A percentile compares a stretch with the other conserved stretches of the same genome.
phyloP scores from a whole-genome alignment of 1,139 yeast species.

The Kodamaea ohmeri region DNA sequence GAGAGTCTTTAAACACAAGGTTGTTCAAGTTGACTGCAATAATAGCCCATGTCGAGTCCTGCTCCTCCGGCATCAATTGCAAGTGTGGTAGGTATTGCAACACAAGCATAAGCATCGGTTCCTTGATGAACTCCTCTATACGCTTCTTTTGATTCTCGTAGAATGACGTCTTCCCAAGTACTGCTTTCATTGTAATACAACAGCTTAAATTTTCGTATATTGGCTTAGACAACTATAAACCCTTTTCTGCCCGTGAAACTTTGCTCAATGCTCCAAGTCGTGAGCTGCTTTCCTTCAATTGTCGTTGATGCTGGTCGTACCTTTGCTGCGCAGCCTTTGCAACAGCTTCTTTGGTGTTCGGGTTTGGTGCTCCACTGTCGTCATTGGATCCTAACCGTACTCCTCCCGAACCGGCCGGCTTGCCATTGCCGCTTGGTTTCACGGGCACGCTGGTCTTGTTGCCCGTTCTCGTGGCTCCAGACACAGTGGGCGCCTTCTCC shows the following conservation, averaged over 20 bases:
- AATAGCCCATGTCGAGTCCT: conserved; percentile 36
- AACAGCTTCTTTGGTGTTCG: conserved; percentile 27
- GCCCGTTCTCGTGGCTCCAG: conserved; percentile 3
- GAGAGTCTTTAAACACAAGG: conserved; percentile 18
- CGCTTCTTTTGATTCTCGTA: conserved; percentile 29
- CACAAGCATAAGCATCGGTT: conserved; percentile 31
- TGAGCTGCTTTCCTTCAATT: conserved; percentile 24
- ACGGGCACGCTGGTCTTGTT: conserved; percentile 4
- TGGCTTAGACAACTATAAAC: conserved; percentile 17
- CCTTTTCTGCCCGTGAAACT: conserved; percentile 34
- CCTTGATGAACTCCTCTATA: conserved; percentile 25
- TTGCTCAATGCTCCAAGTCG: conserved; percentile 31
- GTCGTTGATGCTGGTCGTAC: conserved; percentile 26
- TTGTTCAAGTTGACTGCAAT: conserved; percentile 34
- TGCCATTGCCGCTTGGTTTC: conserved; percentile 3
- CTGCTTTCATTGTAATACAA: conserved; percentile 10
- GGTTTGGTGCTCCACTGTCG: conserved; percentile 1
- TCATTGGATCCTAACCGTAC: conserved; percentile 7
- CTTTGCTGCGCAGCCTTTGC: conserved; percentile 40
- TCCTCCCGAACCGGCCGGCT: conserved; percentile 4
- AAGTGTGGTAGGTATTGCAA: conserved; percentile 35
- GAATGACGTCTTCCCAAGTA: conserved; percentile 22
- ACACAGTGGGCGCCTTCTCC: conserved; percentile 4
- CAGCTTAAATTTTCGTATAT: not conserved
- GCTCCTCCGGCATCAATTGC: conserved; percentile 24